Percentiles rank a stretch among this genome's conserved stretches.
These are phyloP conservation scores for Yamadazyma takamatsuzukensis DNA, from an alignment of 805 yeast genomes.

Conservation along the genomic window DNA sequence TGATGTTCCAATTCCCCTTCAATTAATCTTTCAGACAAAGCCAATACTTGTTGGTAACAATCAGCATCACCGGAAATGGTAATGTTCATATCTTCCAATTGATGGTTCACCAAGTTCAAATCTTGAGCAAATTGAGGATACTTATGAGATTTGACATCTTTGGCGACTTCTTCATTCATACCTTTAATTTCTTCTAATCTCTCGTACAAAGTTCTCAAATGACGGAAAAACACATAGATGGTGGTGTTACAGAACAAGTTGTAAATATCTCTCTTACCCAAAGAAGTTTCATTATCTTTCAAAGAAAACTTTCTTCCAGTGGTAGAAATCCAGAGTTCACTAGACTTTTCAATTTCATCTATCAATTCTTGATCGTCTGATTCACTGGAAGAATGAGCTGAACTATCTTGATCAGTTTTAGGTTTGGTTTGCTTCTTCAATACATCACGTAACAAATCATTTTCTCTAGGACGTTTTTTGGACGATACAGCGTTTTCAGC, in stretches of 20 bases:
- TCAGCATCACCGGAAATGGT: constrained; percentile 59
- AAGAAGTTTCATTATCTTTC: constrained; percentile 18
- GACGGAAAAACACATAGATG: constrained; percentile 85
- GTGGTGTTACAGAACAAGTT: constrained; percentile 87
- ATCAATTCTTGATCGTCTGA: constrained; percentile 29
- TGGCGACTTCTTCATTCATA: constrained; percentile 65
- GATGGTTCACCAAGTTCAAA: constrained; percentile 74
- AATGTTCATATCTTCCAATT: constrained; percentile 76
- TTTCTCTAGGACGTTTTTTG: constrained; percentile 51
- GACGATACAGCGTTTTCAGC: constrained; percentile 17
- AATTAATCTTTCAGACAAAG: constrained; percentile 68
- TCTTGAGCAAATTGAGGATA: constrained; percentile 81
- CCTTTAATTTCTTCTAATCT: constrained; percentile 75
- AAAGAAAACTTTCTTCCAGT: constrained; percentile 28
- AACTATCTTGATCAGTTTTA: constrained; percentile 32
- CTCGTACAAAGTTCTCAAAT: constrained; percentile 74
- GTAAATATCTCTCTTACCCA: constrained; percentile 49
- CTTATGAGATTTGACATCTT: constrained; percentile 62
- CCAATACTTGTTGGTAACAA: constrained; percentile 76
- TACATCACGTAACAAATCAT: constrained; percentile 58
- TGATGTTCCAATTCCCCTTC: constrained; percentile 91
- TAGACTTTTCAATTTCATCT: constrained; percentile 32
- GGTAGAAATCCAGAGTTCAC: constrained; percentile 43
- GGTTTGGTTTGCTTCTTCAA: constrained; percentile 48
- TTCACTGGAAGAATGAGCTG: constrained; percentile 25